phyloP scores from a whole-genome alignment of 495 filamentous ascomycete genomes.

The Aspergillus steynii region DNA sequence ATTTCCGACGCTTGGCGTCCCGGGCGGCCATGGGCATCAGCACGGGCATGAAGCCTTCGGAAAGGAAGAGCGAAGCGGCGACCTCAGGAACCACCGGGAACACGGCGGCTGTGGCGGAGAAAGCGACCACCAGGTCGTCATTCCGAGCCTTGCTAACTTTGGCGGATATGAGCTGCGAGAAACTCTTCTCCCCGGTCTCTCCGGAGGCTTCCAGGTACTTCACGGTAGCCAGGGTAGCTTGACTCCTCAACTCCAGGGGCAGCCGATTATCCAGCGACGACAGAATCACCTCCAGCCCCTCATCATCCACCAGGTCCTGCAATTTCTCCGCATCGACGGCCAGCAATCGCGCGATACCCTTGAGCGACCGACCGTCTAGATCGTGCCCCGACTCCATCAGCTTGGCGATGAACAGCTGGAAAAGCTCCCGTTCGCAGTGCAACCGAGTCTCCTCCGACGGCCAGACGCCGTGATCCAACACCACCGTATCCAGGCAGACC shows the following conservation, averaged over 20 bases:
- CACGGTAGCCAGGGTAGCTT: slow-evolving; percentile 73
- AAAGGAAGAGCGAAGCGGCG: slow-evolving; percentile 75
- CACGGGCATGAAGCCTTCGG: slow-evolving; percentile 72
- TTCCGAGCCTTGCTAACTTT: slow-evolving; percentile 52
- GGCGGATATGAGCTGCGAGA: slow-evolving; percentile 65
- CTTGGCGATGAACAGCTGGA: slow-evolving; percentile 64
- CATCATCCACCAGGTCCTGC: slow-evolving; percentile 68
- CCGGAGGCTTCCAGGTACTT: slow-evolving; percentile 78
- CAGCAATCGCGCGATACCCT: slow-evolving; percentile 62
- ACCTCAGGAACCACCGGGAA: slow-evolving; percentile 80
- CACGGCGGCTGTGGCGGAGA: slow-evolving; percentile 81
- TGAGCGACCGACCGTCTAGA: slow-evolving; percentile 58
- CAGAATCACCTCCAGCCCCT: slow-evolving; percentile 77
- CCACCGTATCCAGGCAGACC: slow-evolving; percentile 55
- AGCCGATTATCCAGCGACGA: slow-evolving; percentile 76
- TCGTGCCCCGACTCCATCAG: slow-evolving; percentile 63
- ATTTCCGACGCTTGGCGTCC: slow-evolving; percentile 71
- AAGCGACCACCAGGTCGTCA: slow-evolving; percentile 70
- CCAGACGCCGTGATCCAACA: slow-evolving; percentile 61
- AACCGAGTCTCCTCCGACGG: slow-evolving; percentile 47
- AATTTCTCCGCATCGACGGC: slow-evolving; percentile 59
- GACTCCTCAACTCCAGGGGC: slow-evolving; percentile 63
- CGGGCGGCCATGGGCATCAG: slow-evolving; percentile 70
- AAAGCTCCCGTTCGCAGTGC: slow-evolving; percentile 59
- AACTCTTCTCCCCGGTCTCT: slow-evolving; percentile 61